Evolutionary conservation across 2,329 filamentous ascomycete species (phyloP), one percentile per base, ranked within the genome.

Genomic region (Alternaria arbusti): DNA sequence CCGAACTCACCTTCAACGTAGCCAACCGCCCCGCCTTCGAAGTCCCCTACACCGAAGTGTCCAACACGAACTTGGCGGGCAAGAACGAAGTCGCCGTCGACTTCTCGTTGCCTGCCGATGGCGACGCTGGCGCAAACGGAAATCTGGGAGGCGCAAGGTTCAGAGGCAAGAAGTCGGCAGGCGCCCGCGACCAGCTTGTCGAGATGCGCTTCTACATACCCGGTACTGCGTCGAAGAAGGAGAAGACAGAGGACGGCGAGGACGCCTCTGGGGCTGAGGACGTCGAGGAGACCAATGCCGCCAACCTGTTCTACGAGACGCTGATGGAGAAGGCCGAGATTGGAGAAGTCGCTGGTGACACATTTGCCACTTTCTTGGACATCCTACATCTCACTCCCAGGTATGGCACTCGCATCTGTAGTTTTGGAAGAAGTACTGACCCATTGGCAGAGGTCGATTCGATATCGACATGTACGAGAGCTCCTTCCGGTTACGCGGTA

Each of bases 161-260:
- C 61, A 91, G 92, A 73, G 94, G 95, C 66, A 94, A 92, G 79
- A 98, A 97, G 83, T 91, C 94, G 26, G 92, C 92, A 5, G 94
- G 93, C 17, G 94, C 93, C 23, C 89, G 90, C 64, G 96, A 99
- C 75, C 95, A 99, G 82, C 86, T 99, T 50, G 94, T 97, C 17
- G 96, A 99, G 84, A 97, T 99, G 93, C 90, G 96, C 65, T 97
- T 99, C 84, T 99, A 99, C 82, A 96, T 99, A 52, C 96, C 96
- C 1, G 96, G 96, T 54, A 93, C 91, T 6, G 73, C 93, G 3
- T 92, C 92, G 17, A 88, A 87, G 79, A 88, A 87, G 70, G 86
- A 88, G 71, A 92, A 93, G 69, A 86, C 85, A 26, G 90, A 91
- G 59, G 91, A 91, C 57, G 91, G 91, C 54, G 91, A 93, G 49